These are phyloP conservation scores for Panicum virgatum DNA, from an alignment of 202 grass and related monocot species.

Conservation along the genomic window DNA sequence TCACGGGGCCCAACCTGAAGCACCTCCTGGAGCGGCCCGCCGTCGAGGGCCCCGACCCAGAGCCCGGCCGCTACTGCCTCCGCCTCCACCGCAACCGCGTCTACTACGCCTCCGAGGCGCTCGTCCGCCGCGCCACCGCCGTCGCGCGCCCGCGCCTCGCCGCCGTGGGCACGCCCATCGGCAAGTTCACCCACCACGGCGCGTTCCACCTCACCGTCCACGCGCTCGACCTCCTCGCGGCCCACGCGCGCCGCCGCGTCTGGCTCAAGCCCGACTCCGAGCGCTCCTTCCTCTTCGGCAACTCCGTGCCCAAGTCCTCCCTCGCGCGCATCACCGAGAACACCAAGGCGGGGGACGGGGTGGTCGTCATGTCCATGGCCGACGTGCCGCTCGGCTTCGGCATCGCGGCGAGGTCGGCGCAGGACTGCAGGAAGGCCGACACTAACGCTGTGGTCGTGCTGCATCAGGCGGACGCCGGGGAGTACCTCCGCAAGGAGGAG, in stretches of 20 bases:
- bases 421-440: constrained; percentile 86
- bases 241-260: constrained; percentile 78
- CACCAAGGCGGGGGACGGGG: constrained; percentile 65
- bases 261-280: constrained; percentile 90
- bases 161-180: constrained; percentile 67
- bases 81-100: constrained; percentile 89
- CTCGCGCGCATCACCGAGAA: constrained; percentile 65
- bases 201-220: constrained; percentile 81
- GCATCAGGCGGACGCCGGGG: constrained; percentile 72
- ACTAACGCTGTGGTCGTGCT: constrained; percentile 77
- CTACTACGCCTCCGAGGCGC: constrained; percentile 76
- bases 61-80: constrained; percentile 74
- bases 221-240: constrained; percentile 75
- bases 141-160: constrained; percentile 59
- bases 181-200: constrained; percentile 85
- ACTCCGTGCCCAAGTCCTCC: constrained; percentile 77
- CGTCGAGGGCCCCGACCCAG: constrained; percentile 54
- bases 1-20: constrained; percentile 84
- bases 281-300: constrained; percentile 84
- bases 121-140: constrained; percentile 72
- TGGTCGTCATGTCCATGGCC: constrained; percentile 84
- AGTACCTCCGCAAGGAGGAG: constrained; percentile 82
- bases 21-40: constrained; percentile 75
- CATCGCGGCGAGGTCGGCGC: constrained; percentile 63
- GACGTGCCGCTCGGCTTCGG: constrained; percentile 84